Conservation (phyloP, 495 filamentous ascomycete species). For the Tuber indicum region DNA sequence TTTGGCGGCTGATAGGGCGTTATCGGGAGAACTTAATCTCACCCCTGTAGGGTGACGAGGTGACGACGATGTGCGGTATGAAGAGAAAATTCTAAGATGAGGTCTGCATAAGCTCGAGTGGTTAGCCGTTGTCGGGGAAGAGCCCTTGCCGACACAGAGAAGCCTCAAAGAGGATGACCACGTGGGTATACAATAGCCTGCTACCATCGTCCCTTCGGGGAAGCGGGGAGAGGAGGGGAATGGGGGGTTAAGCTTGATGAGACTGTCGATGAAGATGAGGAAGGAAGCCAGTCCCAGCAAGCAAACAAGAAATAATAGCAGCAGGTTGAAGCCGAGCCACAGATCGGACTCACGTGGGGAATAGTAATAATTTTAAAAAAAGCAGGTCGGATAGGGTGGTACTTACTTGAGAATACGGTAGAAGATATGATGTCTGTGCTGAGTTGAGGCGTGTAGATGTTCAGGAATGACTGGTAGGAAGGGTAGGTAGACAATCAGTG, state of each 20-base stretch:
- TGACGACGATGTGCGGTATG: conserved; percentile 17
- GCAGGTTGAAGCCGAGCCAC: not conserved
- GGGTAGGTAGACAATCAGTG: conserved; percentile 8
- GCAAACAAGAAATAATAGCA: conserved; percentile 14
- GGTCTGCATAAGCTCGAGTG: conserved; percentile 37
- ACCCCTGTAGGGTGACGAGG: conserved; percentile 21
- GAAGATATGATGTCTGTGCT: conserved; percentile 5
- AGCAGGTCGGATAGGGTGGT: not conserved
- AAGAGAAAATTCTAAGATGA: conserved; percentile 24
- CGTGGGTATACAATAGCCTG: not conserved
- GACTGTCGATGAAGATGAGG: conserved; percentile 25
- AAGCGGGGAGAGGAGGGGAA: conserved; percentile 20
- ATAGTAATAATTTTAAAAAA: not conserved
- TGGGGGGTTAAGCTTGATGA: conserved; percentile 7
- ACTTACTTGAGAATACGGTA: not conserved
- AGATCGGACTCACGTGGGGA: not conserved
- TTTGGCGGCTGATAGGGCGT: conserved; percentile 31
- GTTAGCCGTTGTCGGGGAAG: conserved; percentile 25
- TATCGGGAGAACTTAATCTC: conserved; percentile 36
- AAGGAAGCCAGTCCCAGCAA: conserved; percentile 1
- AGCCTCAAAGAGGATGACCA: not conserved
- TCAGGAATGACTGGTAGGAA: conserved; percentile 20
- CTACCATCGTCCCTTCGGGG: conserved; percentile 10
- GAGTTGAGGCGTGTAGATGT: conserved; percentile 12
- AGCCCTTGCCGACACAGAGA: conserved; percentile 11